These are phyloP conservation scores for Ceratocystis variospora DNA, from an alignment of 2,329 filamentous ascomycete species.

Conservation along the genomic window DNA sequence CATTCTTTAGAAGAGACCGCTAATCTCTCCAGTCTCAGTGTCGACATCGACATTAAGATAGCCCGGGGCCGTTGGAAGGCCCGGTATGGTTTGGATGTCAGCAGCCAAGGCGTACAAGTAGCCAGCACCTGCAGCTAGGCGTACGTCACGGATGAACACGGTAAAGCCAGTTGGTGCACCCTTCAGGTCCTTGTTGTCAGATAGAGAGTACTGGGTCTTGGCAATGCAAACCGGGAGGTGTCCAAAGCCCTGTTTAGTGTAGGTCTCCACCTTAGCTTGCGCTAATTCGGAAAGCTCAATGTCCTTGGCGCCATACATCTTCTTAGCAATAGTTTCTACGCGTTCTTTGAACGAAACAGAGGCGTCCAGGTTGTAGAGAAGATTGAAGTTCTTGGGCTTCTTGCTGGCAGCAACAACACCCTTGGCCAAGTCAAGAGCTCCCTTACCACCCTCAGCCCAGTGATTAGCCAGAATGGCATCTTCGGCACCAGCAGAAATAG, in stretches of 20 bases:
- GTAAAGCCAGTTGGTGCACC: constrained; percentile 90
- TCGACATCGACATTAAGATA: constrained; percentile 89
- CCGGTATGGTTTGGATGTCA: constrained; percentile 96
- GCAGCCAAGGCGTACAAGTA: constrained; percentile 90
- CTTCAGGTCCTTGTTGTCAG: constrained; percentile 85
- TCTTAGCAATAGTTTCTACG: constrained; percentile 76
- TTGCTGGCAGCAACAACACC: constrained; percentile 71
- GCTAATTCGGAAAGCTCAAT: constrained; percentile 91
- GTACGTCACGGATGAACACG: constrained; percentile 83
- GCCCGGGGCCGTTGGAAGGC: constrained; percentile 83
- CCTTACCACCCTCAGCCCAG: constrained; percentile 89
- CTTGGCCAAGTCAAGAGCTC: constrained; percentile 76
- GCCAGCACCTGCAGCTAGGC: constrained; percentile 85
- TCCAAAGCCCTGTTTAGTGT: constrained; percentile 80
- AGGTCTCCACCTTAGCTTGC: constrained; percentile 91
- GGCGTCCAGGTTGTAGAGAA: constrained; percentile 56
- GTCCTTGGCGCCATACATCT: constrained; percentile 84
- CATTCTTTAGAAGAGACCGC: constrained; percentile 63
- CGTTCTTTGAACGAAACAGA: constrained; percentile 72
- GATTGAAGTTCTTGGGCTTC: constrained; percentile 74
- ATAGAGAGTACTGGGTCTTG: constrained; percentile 96
- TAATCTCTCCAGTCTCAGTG: constrained; percentile 68
- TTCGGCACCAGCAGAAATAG: constrained; percentile 80
- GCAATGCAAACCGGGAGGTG: constrained; percentile 92
- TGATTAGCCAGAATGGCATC: constrained; percentile 91